Evolutionary conservation across 192 early-diverging fungal genomes (phyloP), one percentile per base, ranked within the genome.

Genomic region (Thamnidium elegans): DNA sequence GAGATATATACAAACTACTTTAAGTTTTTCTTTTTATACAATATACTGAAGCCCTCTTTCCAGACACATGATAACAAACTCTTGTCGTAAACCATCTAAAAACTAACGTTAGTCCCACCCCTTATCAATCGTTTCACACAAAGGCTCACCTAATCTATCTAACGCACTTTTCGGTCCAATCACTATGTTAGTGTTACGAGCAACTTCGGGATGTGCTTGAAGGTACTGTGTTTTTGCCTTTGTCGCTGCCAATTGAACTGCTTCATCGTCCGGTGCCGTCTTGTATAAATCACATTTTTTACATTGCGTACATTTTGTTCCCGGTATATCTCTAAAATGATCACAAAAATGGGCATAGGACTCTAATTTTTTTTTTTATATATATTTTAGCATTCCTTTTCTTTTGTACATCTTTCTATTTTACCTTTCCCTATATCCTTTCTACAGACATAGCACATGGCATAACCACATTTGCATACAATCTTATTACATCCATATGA

Each of bases 401-500:
- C 10, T 32, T 6, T 15, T 4, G 2, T 36, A 19, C 9, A 34
- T 15, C 10, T 26, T 50, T 2, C 10, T 44, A 17, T 10, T 47
- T 62, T 63, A 63, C 67, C 67, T 66, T 70, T 47, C 4, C 73
- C 55, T 58, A 87, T 82, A 53, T 87, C 81, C 52, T 84, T 78
- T 63, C 85, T 69, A 62, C 85, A 87, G 4, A 85, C 64, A 67
- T 87, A 87, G 47, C 85, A 87, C 85, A 87, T 87, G 5, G 69
- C 62, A 66, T 84, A 83, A 73, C 85, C 85, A 67, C 76, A 80
- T 6, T 76, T 63, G 46, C 85, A 87, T 36, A 72, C 74, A 78
- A 87, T 85, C 66, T 87, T 87, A 74, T 87, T 87, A 70, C 85
- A 87, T 0, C 85, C 85, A 69, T 76, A 74, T 32, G 78, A 63